A percentile compares a stretch with the other conserved stretches of the same genome.
These are phyloP conservation scores for Cutaneotrichosporon sp. DNA, from an alignment of 1,284 basidiomycete species.

Conservation along the genomic window DNA sequence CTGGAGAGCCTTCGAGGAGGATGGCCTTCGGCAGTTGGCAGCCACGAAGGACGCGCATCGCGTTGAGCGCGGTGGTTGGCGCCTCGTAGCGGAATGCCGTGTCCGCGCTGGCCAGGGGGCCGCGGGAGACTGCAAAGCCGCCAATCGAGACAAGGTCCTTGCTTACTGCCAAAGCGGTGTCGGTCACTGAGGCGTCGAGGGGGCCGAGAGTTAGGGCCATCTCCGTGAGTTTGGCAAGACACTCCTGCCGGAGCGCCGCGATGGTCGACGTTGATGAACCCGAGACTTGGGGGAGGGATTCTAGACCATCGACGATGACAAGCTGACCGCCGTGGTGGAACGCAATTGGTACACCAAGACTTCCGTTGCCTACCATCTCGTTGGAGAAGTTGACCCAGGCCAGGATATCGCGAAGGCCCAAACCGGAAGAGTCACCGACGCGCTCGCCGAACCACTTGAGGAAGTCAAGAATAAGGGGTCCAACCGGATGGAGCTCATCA, in stretches of 20 bases:
- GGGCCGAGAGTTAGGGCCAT: constrained; percentile 23
- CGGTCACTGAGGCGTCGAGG: constrained; percentile 2
- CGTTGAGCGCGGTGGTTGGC: constrained; percentile 83
- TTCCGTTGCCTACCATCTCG: constrained; percentile 50
- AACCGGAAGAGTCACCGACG: constrained; percentile 58
- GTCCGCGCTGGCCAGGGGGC: constrained; percentile 45
- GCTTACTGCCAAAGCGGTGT: constrained; percentile 21
- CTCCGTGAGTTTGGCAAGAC: constrained; percentile 30
- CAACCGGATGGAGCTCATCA: constrained; percentile 58
- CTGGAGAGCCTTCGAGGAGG: constrained; percentile 93
- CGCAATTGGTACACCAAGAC: constrained; percentile 54
- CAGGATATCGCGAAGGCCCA: constrained; percentile 83
- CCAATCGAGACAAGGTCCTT: constrained; percentile 59
- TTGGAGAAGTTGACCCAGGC: constrained; percentile 92
- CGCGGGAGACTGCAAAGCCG: constrained; percentile 67
- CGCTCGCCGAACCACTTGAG: constrained; percentile 69
- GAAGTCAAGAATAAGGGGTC: constrained; percentile 69
- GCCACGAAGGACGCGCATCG: constrained; percentile 82
- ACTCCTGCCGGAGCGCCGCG: constrained; percentile 35
- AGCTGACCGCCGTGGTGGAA: constrained; percentile 84
- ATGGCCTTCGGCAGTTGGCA: constrained; percentile 89
- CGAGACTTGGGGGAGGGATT: constrained; percentile 63
- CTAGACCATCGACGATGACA: constrained; percentile 78
- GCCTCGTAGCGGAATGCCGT: constrained; percentile 73
- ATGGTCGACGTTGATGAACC: constrained; percentile 39